Conservation (phyloP, 1,284 basidiomycete species). For the Heimioporus punctisporus region DNA sequence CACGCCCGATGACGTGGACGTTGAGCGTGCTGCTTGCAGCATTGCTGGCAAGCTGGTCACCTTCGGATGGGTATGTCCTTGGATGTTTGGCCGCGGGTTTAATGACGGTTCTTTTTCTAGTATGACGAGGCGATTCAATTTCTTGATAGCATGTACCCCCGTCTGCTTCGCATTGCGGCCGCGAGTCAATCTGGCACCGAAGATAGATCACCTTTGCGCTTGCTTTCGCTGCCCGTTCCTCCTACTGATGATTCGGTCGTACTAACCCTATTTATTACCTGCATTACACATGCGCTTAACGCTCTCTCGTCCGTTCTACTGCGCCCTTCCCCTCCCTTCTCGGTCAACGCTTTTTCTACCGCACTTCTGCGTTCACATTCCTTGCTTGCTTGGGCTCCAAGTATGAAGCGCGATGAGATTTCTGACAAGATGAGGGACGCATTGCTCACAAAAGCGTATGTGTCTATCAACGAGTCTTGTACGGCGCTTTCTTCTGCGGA, state of each 20-base stretch:
- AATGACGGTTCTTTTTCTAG: slow-evolving; percentile 34
- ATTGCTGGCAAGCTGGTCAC: slow-evolving; percentile 63
- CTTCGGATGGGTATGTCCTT: slow-evolving; percentile 58
- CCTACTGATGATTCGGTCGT: slow-evolving; percentile 39
- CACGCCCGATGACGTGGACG: slow-evolving; percentile 53
- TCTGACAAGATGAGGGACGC: slow-evolving; percentile 57
- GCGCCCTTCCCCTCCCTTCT: slow-evolving; percentile 21
- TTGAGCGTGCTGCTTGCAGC: slow-evolving; percentile 72
- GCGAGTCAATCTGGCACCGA: neutral
- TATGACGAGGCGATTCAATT: slow-evolving; percentile 48
- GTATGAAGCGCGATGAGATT: slow-evolving; percentile 36
- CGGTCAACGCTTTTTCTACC: slow-evolving; percentile 30
- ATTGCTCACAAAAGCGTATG: slow-evolving; percentile 60
- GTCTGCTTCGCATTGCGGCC: slow-evolving; percentile 31
- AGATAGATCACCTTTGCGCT: slow-evolving; percentile 23
- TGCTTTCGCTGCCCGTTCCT: slow-evolving; percentile 52
- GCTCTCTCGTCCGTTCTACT: slow-evolving; percentile 35
- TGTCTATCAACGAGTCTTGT: slow-evolving; percentile 48
- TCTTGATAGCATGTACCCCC: slow-evolving; percentile 46
- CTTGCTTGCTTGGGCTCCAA: slow-evolving; percentile 55
- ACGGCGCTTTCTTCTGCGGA: slow-evolving; percentile 24
- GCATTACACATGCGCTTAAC: slow-evolving; percentile 53
- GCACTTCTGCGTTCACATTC: slow-evolving; percentile 41
- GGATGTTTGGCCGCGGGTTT: no score
- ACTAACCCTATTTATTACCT: slow-evolving; percentile 58